These are phyloP conservation scores for Lasiodiplodia sp. DNA, from an alignment of 2,329 filamentous ascomycete species.

Conservation along the genomic window DNA sequence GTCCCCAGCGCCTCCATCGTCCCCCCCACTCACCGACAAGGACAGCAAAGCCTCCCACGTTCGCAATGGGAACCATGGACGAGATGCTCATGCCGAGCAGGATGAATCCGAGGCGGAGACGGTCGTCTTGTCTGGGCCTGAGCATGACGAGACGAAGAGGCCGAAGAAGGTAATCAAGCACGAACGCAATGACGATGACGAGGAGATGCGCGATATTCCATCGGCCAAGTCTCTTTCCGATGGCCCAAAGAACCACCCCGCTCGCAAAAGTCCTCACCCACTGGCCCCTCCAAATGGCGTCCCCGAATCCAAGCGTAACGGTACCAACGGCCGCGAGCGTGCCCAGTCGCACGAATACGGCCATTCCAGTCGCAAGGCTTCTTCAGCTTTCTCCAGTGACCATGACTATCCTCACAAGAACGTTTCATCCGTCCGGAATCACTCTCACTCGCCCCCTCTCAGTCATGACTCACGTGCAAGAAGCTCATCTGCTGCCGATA, in stretches of 20 bases:
- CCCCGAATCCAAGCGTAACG: slow-evolving; percentile 19
- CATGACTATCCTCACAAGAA: slow-evolving; percentile 23
- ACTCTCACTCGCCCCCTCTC: slow-evolving; percentile 24
- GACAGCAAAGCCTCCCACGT: slow-evolving; percentile 14
- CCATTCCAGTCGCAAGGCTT: slow-evolving; percentile 23
- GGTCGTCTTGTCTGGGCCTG: slow-evolving; percentile 49
- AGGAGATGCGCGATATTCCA: slow-evolving; percentile 32
- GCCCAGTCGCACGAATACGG: slow-evolving; percentile 22
- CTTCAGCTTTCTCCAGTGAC: slow-evolving; percentile 28
- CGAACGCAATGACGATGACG: slow-evolving; percentile 45
- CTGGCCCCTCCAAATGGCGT: slow-evolving; percentile 25
- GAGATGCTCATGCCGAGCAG: slow-evolving; percentile 38
- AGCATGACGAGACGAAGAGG: slow-evolving; percentile 29
- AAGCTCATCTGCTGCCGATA: slow-evolving; percentile 47
- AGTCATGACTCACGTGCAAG: slow-evolving; percentile 39
- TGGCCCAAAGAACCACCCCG: background rate
- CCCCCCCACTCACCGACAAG: slow-evolving; percentile 29
- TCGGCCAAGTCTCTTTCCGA: slow-evolving; percentile 10
- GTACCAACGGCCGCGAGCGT: slow-evolving; percentile 15
- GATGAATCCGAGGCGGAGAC: slow-evolving; percentile 60
- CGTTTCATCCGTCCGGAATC: slow-evolving; percentile 12
- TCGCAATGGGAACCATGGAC: slow-evolving; percentile 31
- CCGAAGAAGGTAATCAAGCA: slow-evolving; percentile 48
- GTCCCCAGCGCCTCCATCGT: slow-evolving; percentile 26
- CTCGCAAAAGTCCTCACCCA: slow-evolving; percentile 7